Conservation (phyloP, 2,329 filamentous ascomycete species). For the Coniochaeta pulveracea region DNA sequence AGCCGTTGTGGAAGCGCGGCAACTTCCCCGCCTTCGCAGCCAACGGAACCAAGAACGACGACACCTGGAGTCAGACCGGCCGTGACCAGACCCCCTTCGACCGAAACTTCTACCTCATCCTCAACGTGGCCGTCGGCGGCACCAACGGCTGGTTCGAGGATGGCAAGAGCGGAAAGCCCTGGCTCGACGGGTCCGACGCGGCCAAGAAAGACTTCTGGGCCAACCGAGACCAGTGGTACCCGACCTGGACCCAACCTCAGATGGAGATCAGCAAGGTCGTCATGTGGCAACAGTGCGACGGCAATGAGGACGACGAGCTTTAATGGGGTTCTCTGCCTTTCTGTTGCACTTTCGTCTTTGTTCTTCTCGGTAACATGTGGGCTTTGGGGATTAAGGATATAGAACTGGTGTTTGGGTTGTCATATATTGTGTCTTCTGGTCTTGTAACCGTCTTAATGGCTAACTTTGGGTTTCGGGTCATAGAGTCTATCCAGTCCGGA, state of each 20-base stretch:
- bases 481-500: too few species aligned
- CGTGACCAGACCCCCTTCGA: constrained; percentile 61
- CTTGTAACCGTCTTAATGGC: too few species aligned
- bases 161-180: constrained; percentile 60
- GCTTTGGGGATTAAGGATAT: constrained; percentile 2
- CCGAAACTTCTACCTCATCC: constrained; percentile 61
- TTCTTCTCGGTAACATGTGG: too few species aligned
- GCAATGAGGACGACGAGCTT: constrained; percentile 31
- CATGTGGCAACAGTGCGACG: constrained; percentile 61
- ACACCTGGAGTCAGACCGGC: constrained; percentile 54
- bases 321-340: constrained; percentile 5
- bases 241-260: constrained; percentile 59
- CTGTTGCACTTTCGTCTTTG: neutral
- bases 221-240: constrained; percentile 50
- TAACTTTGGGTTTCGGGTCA: too few species aligned
- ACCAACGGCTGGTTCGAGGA: constrained; percentile 82
- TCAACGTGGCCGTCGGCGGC: constrained; percentile 66
- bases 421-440: too few species aligned
- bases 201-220: constrained; percentile 72
- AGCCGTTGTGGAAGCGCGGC: constrained; percentile 57
- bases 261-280: constrained; percentile 60
- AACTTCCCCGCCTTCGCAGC: constrained; percentile 50
- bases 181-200: constrained; percentile 56
- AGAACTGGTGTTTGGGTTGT: constrained; percentile 4
- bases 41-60: constrained; percentile 54